Evolutionary conservation across 139 green algal genomes (phyloP).

Genomic region (Zygnema circumcarinatum): DNA sequence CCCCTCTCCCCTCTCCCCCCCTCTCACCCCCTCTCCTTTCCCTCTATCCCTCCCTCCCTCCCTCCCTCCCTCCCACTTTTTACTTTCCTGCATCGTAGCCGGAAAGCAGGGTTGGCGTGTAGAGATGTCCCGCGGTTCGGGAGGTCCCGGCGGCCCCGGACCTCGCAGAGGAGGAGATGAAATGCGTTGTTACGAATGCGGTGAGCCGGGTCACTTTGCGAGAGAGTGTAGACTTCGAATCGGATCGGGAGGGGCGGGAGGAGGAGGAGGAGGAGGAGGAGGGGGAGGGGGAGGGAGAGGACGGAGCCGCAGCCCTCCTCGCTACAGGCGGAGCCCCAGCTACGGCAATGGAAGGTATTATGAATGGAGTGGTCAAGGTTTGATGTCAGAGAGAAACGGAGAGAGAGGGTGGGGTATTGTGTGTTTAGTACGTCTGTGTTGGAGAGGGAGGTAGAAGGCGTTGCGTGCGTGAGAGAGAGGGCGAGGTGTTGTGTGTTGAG

Average conservation of each 20-base stretch:
- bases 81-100: background rate
- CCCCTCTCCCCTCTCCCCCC: background rate
- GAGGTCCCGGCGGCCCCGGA: slow-evolving; percentile 21
- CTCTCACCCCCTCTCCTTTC: background rate
- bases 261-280: slow-evolving; percentile 13
- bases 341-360: slow-evolving; percentile 44
- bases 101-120: slow-evolving; percentile 62
- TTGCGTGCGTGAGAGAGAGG: too few species aligned
- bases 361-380: background rate
- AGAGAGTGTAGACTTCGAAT: slow-evolving; percentile 57
- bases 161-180: slow-evolving; percentile 46
- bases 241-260: slow-evolving; percentile 19
- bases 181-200: slow-evolving; percentile 60
- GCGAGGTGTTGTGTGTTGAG: too few species aligned
- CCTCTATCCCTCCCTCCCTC: background rate
- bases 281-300: background rate
- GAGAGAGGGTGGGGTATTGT: too few species aligned
- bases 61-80: background rate
- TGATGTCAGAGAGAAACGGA: slow-evolving; percentile 25
- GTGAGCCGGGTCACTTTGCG: slow-evolving; percentile 60
- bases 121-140: slow-evolving; percentile 46
- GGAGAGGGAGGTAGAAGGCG: too few species aligned
- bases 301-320: slow-evolving; percentile 49
- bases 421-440: too few species aligned
- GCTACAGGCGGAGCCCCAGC: slow-evolving; percentile 47